A percentile compares a stretch with the other conserved stretches of the same genome.
Conservation (phyloP, 306 rosid species). For the Cucumis melo region DNA sequence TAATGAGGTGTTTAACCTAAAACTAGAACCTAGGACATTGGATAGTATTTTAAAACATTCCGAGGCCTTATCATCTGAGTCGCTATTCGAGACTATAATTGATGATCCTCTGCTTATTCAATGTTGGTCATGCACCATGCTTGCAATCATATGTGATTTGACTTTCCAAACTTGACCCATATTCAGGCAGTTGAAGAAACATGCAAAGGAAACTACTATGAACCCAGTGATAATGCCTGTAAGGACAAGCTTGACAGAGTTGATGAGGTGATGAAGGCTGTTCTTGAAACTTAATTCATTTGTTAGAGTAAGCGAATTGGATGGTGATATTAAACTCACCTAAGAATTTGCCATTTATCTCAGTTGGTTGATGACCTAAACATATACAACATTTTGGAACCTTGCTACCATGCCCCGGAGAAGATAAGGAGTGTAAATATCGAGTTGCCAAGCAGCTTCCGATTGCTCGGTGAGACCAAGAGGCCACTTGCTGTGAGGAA, state of each 20-base stretch:
- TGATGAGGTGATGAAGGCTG: slow-evolving; percentile 41
- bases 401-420: slow-evolving; percentile 58
- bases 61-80: neutral
- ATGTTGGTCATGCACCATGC: neutral
- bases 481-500: slow-evolving; percentile 77
- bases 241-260: slow-evolving; percentile 32
- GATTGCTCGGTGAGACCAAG: slow-evolving; percentile 56
- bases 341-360: slow-evolving; percentile 11
- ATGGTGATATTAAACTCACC: slow-evolving; percentile 10
- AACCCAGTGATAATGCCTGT: slow-evolving; percentile 24
- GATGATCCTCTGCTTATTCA: neutral
- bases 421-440: slow-evolving; percentile 19
- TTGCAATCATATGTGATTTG: neutral
- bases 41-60: neutral
- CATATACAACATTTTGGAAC: slow-evolving; percentile 76
- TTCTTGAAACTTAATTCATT: neutral
- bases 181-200: slow-evolving; percentile 34
- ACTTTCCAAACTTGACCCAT: neutral
- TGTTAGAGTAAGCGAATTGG: neutral
- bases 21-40: neutral
- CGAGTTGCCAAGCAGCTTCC: slow-evolving; percentile 58
- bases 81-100: neutral
- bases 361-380: slow-evolving; percentile 53
- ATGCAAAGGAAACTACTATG: slow-evolving; percentile 53
- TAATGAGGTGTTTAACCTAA: neutral